Percentiles rank a stretch among this genome's conserved stretches.
These are phyloP conservation scores for Adenanthera pavonina DNA, from an alignment of 306 rosid species.

Conservation along the genomic window DNA sequence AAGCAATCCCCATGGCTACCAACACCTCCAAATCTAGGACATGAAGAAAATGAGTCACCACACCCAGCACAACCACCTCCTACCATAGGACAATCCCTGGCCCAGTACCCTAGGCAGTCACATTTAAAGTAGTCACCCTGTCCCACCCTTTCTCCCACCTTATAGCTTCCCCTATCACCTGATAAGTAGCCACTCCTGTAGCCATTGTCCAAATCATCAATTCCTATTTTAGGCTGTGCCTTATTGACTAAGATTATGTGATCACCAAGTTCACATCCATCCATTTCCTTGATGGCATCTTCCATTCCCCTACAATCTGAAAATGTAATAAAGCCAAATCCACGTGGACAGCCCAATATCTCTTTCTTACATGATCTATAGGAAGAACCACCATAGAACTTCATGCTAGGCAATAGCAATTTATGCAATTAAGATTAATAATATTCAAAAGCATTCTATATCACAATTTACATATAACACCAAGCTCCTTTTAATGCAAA, in stretches of 20 bases:
- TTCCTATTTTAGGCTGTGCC: conserved; percentile 87
- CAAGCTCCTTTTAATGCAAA: conserved; percentile 33
- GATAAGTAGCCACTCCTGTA: conserved; percentile 76
- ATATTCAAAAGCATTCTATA: conserved; percentile 2
- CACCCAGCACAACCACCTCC: conserved; percentile 75
- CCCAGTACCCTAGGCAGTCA: conserved; percentile 96
- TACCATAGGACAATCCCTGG: conserved; percentile 80
- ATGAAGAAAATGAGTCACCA: conserved; percentile 72
- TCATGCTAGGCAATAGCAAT: conserved; percentile 34
- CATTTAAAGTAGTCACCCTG: conserved; percentile 94
- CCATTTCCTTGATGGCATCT: conserved; percentile 94
- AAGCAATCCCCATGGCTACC: conserved; percentile 76
- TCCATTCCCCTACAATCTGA: conserved; percentile 91
- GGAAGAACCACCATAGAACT: conserved; percentile 38
- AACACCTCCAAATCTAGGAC: conserved; percentile 74
- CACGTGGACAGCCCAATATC: conserved; percentile 91
- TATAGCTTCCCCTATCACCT: conserved; percentile 77
- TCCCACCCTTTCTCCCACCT: conserved; percentile 73
- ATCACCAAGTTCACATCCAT: conserved; percentile 85
- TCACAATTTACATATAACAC: not conserved
- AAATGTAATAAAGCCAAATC: conserved; percentile 92
- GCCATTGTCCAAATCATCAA: conserved; percentile 77
- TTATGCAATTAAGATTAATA: conserved; percentile 24
- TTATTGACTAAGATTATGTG: conserved; percentile 83
- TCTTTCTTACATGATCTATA: conserved; percentile 94